Percentiles rank a stretch among this genome's conserved stretches.
These are phyloP conservation scores for Calvatia gigantea DNA, from an alignment of 768 basidiomycete species.

Conservation along the genomic window DNA sequence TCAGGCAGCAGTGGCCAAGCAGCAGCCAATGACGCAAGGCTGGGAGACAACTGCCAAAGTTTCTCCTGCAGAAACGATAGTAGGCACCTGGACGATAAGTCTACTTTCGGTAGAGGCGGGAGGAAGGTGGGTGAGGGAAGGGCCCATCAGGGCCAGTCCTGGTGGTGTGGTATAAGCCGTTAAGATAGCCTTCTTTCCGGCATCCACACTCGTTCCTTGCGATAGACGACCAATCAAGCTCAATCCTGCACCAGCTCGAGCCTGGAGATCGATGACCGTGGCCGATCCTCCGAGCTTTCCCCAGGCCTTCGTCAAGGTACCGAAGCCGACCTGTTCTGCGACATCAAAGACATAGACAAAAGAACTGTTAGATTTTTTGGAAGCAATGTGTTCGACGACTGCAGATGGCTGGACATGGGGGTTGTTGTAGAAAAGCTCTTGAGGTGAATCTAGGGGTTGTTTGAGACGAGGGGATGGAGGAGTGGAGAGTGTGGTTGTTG, in stretches of 20 bases:
- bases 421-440: conserved; percentile 34
- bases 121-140: conserved; percentile 73
- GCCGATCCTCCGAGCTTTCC: conserved; percentile 41
- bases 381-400: conserved; percentile 66
- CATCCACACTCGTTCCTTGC: conserved; percentile 72
- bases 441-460: conserved; percentile 19
- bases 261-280: conserved; percentile 69
- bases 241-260: conserved; percentile 80
- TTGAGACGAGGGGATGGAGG: conserved; percentile 32
- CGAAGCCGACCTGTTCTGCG: conserved; percentile 82
- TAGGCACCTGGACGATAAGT: conserved; percentile 81
- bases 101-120: conserved; percentile 57
- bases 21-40: conserved; percentile 64
- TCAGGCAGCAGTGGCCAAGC: conserved; percentile 59
- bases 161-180: conserved; percentile 80
- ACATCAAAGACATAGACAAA: conserved; percentile 80
- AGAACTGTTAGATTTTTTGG: conserved; percentile 52
- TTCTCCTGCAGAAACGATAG: conserved; percentile 62
- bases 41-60: conserved; percentile 72
- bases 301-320: conserved; percentile 68
- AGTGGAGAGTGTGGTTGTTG: conserved; percentile 35
- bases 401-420: conserved; percentile 53
- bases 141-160: conserved; percentile 83
- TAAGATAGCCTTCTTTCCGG: conserved; percentile 53
- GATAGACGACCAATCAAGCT: conserved; percentile 76